Evolutionary conservation across 2,329 filamentous ascomycete genomes (phyloP).

Genomic region (Polychaeton citri): DNA sequence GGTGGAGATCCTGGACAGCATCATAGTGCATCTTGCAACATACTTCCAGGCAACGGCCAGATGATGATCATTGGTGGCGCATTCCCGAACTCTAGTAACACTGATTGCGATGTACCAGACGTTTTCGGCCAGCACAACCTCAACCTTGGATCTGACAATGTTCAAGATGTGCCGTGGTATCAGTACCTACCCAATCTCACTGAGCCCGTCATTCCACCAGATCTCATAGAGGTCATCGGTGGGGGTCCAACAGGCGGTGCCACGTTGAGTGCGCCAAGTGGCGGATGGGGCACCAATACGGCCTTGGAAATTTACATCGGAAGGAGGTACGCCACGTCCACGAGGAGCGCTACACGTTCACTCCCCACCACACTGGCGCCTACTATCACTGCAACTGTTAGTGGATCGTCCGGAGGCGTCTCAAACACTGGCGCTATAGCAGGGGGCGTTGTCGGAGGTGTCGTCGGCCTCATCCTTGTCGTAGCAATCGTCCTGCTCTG

Average conservation of each 20-base stretch:
- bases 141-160: slow-evolving; percentile 35
- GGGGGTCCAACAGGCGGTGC: slow-evolving; percentile 41
- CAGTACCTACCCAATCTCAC: slow-evolving; percentile 34
- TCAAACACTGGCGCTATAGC: slow-evolving; percentile 24
- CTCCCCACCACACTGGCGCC: slow-evolving; percentile 18
- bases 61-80: slow-evolving; percentile 52
- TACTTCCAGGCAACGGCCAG: slow-evolving; percentile 43
- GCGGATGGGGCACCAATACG: slow-evolving; percentile 33
- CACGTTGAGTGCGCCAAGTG: slow-evolving; percentile 36
- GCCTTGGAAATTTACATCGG: slow-evolving; percentile 44
- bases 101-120: slow-evolving; percentile 31
- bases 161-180: slow-evolving; percentile 32
- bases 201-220: slow-evolving; percentile 35
- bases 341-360: slow-evolving; percentile 39
- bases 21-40: slow-evolving; percentile 46
- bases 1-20: slow-evolving; percentile 29
- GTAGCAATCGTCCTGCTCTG: slow-evolving; percentile 6
- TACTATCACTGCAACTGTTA: slow-evolving; percentile 4
- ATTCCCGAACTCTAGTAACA: slow-evolving; percentile 39
- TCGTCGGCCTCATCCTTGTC: slow-evolving; percentile 19
- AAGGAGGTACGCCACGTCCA: slow-evolving; percentile 32
- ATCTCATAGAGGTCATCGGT: slow-evolving; percentile 35
- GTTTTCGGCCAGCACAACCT: slow-evolving; percentile 40
- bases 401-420: slow-evolving; percentile 2
- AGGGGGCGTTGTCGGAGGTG: slow-evolving; percentile 27